phyloP scores from a whole-genome alignment of 495 filamentous ascomycete species.

The Cladorrhinum samala region DNA sequence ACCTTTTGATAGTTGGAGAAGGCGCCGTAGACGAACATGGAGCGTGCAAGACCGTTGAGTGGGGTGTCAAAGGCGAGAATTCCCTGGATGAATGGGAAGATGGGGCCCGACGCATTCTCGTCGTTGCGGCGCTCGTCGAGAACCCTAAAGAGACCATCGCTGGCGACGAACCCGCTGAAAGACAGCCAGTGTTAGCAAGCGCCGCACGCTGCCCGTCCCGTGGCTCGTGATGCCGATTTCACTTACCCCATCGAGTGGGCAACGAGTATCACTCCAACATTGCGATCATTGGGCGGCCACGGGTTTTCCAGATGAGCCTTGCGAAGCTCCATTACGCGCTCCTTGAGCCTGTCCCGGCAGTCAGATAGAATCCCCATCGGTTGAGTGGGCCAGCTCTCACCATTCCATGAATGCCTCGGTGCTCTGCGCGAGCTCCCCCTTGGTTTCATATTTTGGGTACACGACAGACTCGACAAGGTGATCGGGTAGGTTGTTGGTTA shows the following conservation, averaged over 20 bases:
- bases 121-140: conserved; percentile 35
- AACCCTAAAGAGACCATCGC: conserved; percentile 65
- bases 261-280: conserved; percentile 73
- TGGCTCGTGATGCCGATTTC: too few relatives aligned
- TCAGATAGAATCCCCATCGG: conserved; percentile 1
- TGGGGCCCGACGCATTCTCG: conserved; percentile 25
- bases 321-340: conserved; percentile 80
- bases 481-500: conserved; percentile 64
- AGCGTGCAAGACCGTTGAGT: conserved; percentile 80
- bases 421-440: conserved; percentile 72
- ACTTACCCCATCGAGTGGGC: conserved; percentile 86
- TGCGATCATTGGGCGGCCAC: conserved; percentile 80
- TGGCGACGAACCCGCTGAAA: conserved; percentile 73
- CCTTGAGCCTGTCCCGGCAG: conserved; percentile 60
- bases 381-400: conserved; percentile 35
- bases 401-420: conserved; percentile 77
- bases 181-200: background rate
- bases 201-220: too few relatives aligned
- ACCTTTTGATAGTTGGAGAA: conserved; percentile 83
- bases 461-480: conserved; percentile 62
- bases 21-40: conserved; percentile 84
- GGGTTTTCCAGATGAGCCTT: conserved; percentile 66
- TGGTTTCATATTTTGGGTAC: conserved; percentile 90
- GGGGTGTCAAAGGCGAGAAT: conserved; percentile 93
- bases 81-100: conserved; percentile 68